Percentiles rank a stretch among this genome's conserved stretches.
Evolutionary conservation across 1,284 basidiomycete species (phyloP).

Genomic region (Malassezia brasiliensis): DNA sequence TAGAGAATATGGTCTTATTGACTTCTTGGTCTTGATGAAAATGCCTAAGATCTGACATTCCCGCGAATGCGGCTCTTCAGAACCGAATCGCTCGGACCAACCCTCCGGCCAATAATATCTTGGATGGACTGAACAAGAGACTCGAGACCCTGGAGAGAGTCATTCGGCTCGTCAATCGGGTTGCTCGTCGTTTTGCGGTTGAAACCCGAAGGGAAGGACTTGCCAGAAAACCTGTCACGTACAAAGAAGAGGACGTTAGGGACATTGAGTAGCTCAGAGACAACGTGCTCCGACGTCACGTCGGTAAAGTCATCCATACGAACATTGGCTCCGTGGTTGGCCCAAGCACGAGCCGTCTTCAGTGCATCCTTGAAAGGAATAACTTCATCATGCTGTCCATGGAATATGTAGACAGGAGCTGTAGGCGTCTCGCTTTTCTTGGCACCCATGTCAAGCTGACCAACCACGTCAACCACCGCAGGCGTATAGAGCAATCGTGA

Average conservation of each 20-base stretch:
- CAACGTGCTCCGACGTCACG: slow-evolving; percentile 23
- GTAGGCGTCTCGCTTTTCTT: slow-evolving; percentile 14
- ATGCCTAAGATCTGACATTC: neutral
- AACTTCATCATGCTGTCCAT: slow-evolving; percentile 31
- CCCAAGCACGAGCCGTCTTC: neutral
- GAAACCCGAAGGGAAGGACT: slow-evolving; percentile 1
- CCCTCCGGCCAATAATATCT: neutral
- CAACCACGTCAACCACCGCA: neutral
- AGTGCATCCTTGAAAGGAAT: slow-evolving; percentile 22
- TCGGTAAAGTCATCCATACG: neutral
- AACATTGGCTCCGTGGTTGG: slow-evolving; percentile 2
- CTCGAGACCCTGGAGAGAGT: neutral
- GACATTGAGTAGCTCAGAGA: slow-evolving; percentile 21
- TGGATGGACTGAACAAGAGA: neutral
- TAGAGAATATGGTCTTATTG: too few relatives aligned
- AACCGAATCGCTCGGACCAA: neutral
- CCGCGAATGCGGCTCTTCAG: neutral
- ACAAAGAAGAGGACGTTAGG: slow-evolving; percentile 22
- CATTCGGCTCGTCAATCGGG: neutral
- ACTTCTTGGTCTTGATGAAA: too few relatives aligned
- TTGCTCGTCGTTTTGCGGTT: neutral
- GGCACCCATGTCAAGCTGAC: neutral
- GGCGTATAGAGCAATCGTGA: neutral
- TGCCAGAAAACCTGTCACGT: slow-evolving; percentile 20
- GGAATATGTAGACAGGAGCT: slow-evolving; percentile 29